These are phyloP conservation scores for Vitis cinerea DNA, from an alignment of 164 flowering plant genomes.

Conservation along the genomic window DNA sequence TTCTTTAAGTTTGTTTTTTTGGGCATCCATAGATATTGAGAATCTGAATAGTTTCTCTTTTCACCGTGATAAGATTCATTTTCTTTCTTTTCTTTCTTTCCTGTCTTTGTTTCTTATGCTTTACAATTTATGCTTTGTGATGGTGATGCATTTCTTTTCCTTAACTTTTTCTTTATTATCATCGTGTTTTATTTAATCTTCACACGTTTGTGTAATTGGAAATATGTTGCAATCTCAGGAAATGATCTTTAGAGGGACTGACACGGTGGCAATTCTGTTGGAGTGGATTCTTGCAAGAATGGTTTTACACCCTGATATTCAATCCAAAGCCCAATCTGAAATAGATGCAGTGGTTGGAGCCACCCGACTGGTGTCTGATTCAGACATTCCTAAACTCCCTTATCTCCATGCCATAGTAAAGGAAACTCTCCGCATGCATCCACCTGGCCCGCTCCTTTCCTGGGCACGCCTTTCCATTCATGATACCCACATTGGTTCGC, in stretches of 20 bases:
- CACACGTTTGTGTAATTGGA: too few species aligned
- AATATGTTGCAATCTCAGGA: conserved; percentile 34
- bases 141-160: not conserved
- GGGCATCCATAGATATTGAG: conserved; percentile 6
- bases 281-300: conserved; percentile 74
- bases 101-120: conserved; percentile 4
- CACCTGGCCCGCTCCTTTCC: conserved; percentile 68
- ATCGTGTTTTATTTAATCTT: not conserved
- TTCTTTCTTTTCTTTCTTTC: not conserved
- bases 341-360: conserved; percentile 38
- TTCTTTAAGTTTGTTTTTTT: not conserved
- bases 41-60: conserved; percentile 10
- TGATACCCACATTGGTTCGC: conserved; percentile 43
- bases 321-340: conserved; percentile 53
- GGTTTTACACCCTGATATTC: conserved; percentile 61
- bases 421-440: conserved; percentile 60
- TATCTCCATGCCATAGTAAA: conserved; percentile 58
- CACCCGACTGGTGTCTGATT: conserved; percentile 21
- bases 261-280: conserved; percentile 60
- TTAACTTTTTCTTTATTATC: not conserved
- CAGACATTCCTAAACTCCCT: conserved; percentile 47
- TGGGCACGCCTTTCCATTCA: conserved; percentile 67
- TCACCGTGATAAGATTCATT: not conserved
- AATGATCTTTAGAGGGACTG: conserved; percentile 71
- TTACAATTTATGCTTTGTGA: not conserved